phyloP scores from a whole-genome alignment of 2,329 filamentous ascomycete species.

The Catunica adiposa region DNA sequence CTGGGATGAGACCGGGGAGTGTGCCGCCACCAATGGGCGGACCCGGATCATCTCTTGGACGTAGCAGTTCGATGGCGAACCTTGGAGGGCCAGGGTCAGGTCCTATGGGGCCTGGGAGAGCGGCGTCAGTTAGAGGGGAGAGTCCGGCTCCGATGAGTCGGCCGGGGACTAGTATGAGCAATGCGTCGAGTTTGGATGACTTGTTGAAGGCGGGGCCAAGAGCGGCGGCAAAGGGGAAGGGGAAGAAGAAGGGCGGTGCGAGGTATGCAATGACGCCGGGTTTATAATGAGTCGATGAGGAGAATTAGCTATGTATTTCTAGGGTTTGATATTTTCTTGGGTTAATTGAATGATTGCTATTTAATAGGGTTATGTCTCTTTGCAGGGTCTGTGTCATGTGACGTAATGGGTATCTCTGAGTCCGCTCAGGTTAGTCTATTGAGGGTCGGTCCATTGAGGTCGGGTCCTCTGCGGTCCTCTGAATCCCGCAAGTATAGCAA shows the following conservation, averaged over 20 bases:
- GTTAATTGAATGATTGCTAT: too few relatives aligned
- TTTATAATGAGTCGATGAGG: neutral
- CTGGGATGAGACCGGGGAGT: slow-evolving; percentile 19
- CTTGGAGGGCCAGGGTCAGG: neutral
- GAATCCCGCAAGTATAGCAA: too few relatives aligned
- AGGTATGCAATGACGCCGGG: slow-evolving; percentile 51
- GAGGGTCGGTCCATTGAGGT: too few relatives aligned
- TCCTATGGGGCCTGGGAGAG: neutral
- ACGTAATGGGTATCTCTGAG: too few relatives aligned
- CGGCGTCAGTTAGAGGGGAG: neutral
- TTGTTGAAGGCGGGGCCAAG: slow-evolving; percentile 61
- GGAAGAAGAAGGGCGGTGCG: slow-evolving; percentile 64
- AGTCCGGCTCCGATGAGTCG: slow-evolving; percentile 38
- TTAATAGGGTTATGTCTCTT: too few relatives aligned
- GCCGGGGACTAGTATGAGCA: slow-evolving; percentile 69
- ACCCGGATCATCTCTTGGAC: slow-evolving; percentile 1
- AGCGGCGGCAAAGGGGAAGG: slow-evolving; percentile 36
- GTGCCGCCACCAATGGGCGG: slow-evolving; percentile 21
- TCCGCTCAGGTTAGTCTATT: too few relatives aligned
- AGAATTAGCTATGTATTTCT: neutral
- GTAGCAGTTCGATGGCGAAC: slow-evolving; percentile 10
- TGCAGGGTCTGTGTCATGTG: too few relatives aligned
- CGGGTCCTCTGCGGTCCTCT: too few relatives aligned
- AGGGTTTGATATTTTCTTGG: too few relatives aligned
- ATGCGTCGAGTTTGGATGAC: slow-evolving; percentile 90